A percentile compares a stretch with the other conserved stretches of the same genome.
Conservation (phyloP, 2,329 filamentous ascomycete genomes). For the Penicillium sp. region DNA sequence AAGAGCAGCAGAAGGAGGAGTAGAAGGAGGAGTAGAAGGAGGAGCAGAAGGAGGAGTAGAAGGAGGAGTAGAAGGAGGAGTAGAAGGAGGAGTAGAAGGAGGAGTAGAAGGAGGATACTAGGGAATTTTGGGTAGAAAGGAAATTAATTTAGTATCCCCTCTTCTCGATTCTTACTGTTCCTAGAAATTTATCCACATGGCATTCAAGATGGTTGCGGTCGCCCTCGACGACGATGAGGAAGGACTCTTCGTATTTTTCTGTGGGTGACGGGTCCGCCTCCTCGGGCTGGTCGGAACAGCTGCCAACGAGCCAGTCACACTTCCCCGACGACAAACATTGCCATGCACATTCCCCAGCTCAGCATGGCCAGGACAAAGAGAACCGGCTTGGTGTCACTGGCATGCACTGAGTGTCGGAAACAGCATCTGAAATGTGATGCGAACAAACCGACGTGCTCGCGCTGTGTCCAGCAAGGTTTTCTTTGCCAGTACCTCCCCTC, state of each 20-base stretch:
- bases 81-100: no score
- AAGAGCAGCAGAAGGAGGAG: no score
- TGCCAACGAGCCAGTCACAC: background rate
- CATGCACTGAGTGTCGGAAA: conserved; percentile 50
- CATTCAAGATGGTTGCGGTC: background rate
- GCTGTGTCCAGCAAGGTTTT: conserved; percentile 60
- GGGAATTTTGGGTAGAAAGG: no score
- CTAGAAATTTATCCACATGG: background rate
- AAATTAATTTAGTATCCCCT: no score
- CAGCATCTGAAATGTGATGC: conserved; percentile 77
- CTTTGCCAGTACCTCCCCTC: conserved; percentile 71
- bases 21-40: no score
- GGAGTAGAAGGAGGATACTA: no score
- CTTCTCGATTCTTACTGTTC: no score
- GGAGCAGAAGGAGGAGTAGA: no score
- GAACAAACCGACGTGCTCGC: conserved; percentile 62
- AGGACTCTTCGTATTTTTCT: background rate
- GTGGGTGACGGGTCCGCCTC: background rate
- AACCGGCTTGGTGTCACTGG: conserved; percentile 40
- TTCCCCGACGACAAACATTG: background rate
- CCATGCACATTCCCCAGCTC: background rate
- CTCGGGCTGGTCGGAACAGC: background rate
- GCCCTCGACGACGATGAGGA: background rate
- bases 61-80: no score
- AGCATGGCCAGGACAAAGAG: conserved; percentile 27